Conservation (phyloP, 495 filamentous ascomycete species). For the Aspergillus indologenus region DNA sequence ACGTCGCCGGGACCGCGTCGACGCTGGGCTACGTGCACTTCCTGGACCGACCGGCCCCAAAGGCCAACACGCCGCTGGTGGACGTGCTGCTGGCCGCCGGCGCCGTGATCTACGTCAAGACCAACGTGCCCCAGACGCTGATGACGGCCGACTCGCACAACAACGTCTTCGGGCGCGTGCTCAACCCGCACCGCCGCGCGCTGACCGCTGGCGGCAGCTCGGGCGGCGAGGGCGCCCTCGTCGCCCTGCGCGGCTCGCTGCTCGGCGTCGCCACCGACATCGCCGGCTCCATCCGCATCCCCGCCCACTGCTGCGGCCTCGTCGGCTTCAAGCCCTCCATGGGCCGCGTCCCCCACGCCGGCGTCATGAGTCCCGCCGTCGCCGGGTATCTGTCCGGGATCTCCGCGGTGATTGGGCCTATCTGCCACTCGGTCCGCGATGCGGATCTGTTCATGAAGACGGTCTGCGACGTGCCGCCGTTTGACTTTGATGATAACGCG, state of each 20-base stretch:
- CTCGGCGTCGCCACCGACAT: slow-evolving; percentile 67
- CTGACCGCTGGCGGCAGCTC: slow-evolving; percentile 57
- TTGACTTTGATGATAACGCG: slow-evolving; percentile 20
- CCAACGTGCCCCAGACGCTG: slow-evolving; percentile 54
- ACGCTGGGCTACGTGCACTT: slow-evolving; percentile 38
- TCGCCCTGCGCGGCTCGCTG: slow-evolving; percentile 54
- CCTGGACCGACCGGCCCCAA: slow-evolving; percentile 46
- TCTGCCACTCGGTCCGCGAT: slow-evolving; percentile 34
- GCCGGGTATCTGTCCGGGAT: slow-evolving; percentile 40
- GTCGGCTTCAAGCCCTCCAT: slow-evolving; percentile 60
- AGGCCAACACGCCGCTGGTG: slow-evolving; percentile 39
- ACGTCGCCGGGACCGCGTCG: slow-evolving; percentile 44
- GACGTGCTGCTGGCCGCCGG: slow-evolving; percentile 30
- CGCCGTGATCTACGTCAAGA: slow-evolving; percentile 59
- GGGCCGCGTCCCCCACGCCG: slow-evolving; percentile 48
- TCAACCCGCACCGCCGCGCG: slow-evolving; percentile 51
- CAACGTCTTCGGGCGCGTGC: slow-evolving; percentile 40
- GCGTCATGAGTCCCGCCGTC: slow-evolving; percentile 36
- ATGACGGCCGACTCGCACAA: slow-evolving; percentile 47
- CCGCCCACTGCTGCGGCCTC: slow-evolving; percentile 58
- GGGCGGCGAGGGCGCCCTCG: slow-evolving; percentile 62
- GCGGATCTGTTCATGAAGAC: slow-evolving; percentile 29
- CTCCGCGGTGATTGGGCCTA: slow-evolving; percentile 31
- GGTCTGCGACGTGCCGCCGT: slow-evolving; percentile 11
- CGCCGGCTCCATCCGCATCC: slow-evolving; percentile 58